Base-by-base conservation (phyloP, 83 land plant genomes). In the Larix sibirica region DNA sequence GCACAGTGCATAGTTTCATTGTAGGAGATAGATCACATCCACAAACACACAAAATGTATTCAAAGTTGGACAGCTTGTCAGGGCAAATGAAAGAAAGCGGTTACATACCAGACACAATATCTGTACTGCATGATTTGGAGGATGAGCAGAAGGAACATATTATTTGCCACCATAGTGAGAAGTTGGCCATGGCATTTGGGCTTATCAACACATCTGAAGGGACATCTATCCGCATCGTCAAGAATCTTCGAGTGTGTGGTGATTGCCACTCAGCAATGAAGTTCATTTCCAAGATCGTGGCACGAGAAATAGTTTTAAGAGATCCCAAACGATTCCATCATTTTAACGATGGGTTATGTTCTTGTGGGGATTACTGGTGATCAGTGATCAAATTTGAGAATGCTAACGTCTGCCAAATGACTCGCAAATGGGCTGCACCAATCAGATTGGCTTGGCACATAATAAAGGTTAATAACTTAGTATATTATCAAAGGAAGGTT, bases 301-400 rank as follows among this genome's bases (percentile, higher is more conserved):
- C 23, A 70, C 18, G 47, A 70, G 75, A 70, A 70, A 70, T 38
- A 36, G 9, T 70, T 70, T 38, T 70, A 9, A 31, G 47, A 70
- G 75, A 70, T 38, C 44, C 47, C 0, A 38, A 38, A 20, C 47
- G 75, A 6, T 70, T 70, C 23, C 75, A 70, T 70, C 75, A 70
- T 70, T 70, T 70, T 42, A 70, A 70, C 8, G 10, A 70, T 36
- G 75, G 47, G 9, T 42, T 17, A 70, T 70, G 75, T 70, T 70
- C 75, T 38, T 70, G 75, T 70, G 75, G 75, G 40, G 75, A 70
- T 70, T 70, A 70, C 36, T 70, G 75, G 75, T 70, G 75, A 36
- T 38, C 16, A 56, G 13, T 3, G 59, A 56, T 56, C 59, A 56
- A 13, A 56, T 56, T 13, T 56, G 16, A 56, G 3, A 56, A 56